A percentile compares a stretch with the other conserved stretches of the same genome.
Evolutionary conservation across 2,329 filamentous ascomycete species (phyloP).

Genomic region (Grosmannia serpens): DNA sequence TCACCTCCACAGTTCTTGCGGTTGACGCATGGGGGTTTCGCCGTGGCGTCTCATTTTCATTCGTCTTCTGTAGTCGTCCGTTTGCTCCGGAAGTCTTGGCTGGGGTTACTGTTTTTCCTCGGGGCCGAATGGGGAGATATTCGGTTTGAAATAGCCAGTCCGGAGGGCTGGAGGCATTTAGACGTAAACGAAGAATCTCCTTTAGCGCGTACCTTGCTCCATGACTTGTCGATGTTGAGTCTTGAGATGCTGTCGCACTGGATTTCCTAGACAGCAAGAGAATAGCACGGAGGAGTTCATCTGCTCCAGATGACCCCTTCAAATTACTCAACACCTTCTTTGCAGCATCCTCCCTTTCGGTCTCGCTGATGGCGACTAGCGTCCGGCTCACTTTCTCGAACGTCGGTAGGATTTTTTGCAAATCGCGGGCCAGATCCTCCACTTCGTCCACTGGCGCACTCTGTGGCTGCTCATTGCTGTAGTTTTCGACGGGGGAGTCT

Average conservation of each 20-base stretch:
- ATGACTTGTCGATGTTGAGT: too few relatives aligned
- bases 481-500: neutral
- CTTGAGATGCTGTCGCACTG: neutral
- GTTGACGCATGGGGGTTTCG: neutral
- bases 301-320: neutral
- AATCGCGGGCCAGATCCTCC: neutral
- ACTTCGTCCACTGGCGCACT: neutral
- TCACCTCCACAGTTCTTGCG: neutral
- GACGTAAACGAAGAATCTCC: neutral
- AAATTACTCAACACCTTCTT: neutral
- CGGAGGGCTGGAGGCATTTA: neutral
- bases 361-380: neutral
- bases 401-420: constrained; percentile 2
- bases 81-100: neutral
- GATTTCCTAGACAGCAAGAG: neutral
- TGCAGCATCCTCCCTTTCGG: neutral
- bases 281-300: neutral
- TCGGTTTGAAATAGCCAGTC: neutral
- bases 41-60: neutral
- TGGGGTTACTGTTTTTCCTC: neutral
- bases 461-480: neutral
- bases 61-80: neutral
- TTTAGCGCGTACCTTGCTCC: neutral
- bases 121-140: neutral
- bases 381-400: constrained; percentile 1